Conservation (phyloP, 2,329 filamentous ascomycete species). For the Zymoseptoria crescenta region DNA sequence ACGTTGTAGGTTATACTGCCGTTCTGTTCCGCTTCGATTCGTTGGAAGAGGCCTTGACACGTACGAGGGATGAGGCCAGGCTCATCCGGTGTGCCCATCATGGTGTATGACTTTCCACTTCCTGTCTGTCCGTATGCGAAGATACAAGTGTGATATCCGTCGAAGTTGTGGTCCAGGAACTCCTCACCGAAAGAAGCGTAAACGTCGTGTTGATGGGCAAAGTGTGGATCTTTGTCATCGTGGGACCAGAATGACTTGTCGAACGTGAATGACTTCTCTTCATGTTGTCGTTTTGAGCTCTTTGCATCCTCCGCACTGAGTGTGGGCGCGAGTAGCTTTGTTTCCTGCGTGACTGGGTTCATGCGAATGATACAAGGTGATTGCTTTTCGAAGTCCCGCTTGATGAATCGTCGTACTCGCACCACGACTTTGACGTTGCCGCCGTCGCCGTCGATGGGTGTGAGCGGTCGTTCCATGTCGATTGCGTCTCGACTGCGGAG, state of each 20-base stretch:
- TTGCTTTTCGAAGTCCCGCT: constrained; percentile 64
- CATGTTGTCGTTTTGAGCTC: constrained; percentile 64
- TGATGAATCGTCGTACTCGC: constrained; percentile 41
- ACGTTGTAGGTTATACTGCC: constrained; percentile 95
- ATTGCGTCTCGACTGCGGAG: constrained; percentile 34
- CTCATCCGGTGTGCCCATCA: constrained; percentile 81
- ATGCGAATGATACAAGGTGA: constrained; percentile 84
- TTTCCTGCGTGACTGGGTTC: constrained; percentile 80
- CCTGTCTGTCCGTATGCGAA: constrained; percentile 98
- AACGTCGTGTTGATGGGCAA: constrained; percentile 85
- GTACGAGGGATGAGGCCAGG: constrained; percentile 90
- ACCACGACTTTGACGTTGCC: constrained; percentile 47
- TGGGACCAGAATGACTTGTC: constrained; percentile 99
- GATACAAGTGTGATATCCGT: constrained; percentile 98
- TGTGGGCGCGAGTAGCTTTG: constrained; percentile 65
- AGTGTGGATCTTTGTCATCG: constrained; percentile 68
- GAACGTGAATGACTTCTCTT: constrained; percentile 90
- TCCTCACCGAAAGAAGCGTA: constrained; percentile 93
- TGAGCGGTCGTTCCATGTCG: constrained; percentile 23
- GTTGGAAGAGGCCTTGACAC: constrained; percentile 90
- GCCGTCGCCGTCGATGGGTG: constrained; percentile 33
- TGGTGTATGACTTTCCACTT: constrained; percentile 96
- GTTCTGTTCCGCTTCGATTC: constrained; percentile 76
- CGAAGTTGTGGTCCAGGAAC: constrained; percentile 98
- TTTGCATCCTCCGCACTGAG: constrained; percentile 20